Percentiles rank a stretch among this genome's conserved stretches.
Evolutionary conservation across 495 filamentous ascomycete species (phyloP).

Genomic region (Aeminium ludgeri): DNA sequence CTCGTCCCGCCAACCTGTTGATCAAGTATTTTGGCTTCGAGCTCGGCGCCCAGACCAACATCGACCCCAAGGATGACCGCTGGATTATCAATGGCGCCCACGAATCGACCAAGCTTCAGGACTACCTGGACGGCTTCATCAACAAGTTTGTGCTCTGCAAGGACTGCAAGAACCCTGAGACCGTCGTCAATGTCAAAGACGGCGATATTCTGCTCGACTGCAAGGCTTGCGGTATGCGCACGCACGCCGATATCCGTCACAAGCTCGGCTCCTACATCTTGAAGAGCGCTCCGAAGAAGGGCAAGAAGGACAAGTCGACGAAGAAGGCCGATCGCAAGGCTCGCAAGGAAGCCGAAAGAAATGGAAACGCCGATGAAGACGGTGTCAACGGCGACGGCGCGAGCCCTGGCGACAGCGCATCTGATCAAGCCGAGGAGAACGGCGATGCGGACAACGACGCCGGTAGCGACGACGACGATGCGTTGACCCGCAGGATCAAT

Average conservation of each 20-base stretch:
- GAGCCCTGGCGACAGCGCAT: slow-evolving; percentile 58
- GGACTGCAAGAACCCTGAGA: slow-evolving; percentile 99
- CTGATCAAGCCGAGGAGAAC: slow-evolving; percentile 56
- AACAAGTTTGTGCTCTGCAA: slow-evolving; percentile 96
- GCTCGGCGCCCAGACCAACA: slow-evolving; percentile 94
- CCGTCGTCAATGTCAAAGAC: slow-evolving; percentile 84
- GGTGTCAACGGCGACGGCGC: slow-evolving; percentile 35
- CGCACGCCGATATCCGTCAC: slow-evolving; percentile 75
- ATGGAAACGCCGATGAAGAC: slow-evolving; percentile 48
- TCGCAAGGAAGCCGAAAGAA: slow-evolving; percentile 38
- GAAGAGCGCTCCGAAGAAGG: slow-evolving; percentile 85
- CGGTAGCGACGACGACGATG: slow-evolving; percentile 83
- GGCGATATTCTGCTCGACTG: slow-evolving; percentile 82
- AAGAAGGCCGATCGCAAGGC: slow-evolving; percentile 69
- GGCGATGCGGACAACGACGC: slow-evolving; percentile 56
- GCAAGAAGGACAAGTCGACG: slow-evolving; percentile 87
- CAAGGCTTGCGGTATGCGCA: slow-evolving; percentile 92
- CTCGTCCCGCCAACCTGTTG: slow-evolving; percentile 80
- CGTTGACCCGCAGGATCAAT: slow-evolving; percentile 78
- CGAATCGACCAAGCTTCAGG: slow-evolving; percentile 88
- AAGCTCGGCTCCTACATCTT: slow-evolving; percentile 96
- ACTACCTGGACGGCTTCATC: slow-evolving; percentile 96
- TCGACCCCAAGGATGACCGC: slow-evolving; percentile 88
- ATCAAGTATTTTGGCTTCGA: slow-evolving; percentile 99
- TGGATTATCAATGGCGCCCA: slow-evolving; percentile 99